A percentile compares a stretch with the other conserved stretches of the same genome.
Evolutionary conservation across 2,329 filamentous ascomycete genomes (phyloP).

Genomic region (Xylaria sp.): DNA sequence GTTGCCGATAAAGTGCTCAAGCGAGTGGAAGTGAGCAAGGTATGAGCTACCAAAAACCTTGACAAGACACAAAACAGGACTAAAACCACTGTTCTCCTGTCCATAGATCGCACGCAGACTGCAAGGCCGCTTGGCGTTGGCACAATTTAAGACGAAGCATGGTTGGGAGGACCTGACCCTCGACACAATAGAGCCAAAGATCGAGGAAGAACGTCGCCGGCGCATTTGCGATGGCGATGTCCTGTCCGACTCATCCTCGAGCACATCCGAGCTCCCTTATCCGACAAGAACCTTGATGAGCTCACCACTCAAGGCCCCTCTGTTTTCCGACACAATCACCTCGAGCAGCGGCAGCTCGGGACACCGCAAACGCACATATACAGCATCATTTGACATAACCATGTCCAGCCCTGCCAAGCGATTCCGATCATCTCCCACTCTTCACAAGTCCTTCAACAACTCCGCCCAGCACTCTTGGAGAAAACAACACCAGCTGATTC

Average conservation of each 20-base stretch:
- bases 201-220: conserved; percentile 82
- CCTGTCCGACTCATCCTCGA: conserved; percentile 87
- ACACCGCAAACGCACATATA: conserved; percentile 72
- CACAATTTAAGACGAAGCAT: conserved; percentile 96
- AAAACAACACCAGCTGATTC: conserved; percentile 76
- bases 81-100: conserved; percentile 38
- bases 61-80: conserved; percentile 27
- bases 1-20: conserved; percentile 76
- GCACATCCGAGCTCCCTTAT: conserved; percentile 80
- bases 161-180: conserved; percentile 92
- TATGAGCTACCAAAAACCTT: conserved; percentile 53
- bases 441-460: conserved; percentile 65
- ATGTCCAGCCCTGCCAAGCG: conserved; percentile 73
- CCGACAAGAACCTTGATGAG: conserved; percentile 77
- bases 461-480: conserved; percentile 74
- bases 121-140: conserved; percentile 92
- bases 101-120: conserved; percentile 88
- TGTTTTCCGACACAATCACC: conserved; percentile 85
- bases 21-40: conserved; percentile 79
- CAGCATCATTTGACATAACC: conserved; percentile 66
- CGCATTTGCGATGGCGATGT: conserved; percentile 76
- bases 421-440: conserved; percentile 72
- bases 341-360: conserved; percentile 75
- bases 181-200: conserved; percentile 84
- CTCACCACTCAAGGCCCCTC: conserved; percentile 80